Conservation (phyloP, 331 rosid genomes). For the Erythrophleum ivorense region DNA sequence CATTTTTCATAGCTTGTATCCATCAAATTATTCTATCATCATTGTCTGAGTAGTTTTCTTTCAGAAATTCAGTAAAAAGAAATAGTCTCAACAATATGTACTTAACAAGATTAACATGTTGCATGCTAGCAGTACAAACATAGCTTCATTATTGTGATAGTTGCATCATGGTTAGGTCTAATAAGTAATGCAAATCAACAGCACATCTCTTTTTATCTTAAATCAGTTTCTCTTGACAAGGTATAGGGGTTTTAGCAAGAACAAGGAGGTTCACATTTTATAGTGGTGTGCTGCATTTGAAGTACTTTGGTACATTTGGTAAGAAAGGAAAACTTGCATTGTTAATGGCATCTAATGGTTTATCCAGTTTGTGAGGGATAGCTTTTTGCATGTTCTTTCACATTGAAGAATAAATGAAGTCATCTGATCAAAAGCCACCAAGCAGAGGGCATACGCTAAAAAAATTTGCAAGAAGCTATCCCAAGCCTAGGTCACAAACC, state of each 20-base stretch:
- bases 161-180: too few relatives aligned
- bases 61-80: too few relatives aligned
- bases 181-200: too few relatives aligned
- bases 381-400: not conserved
- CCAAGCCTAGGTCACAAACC: slow-evolving; percentile 15
- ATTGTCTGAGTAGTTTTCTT: too few relatives aligned
- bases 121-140: not conserved
- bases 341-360: not conserved
- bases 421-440: slow-evolving; percentile 12
- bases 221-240: not conserved
- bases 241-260: not conserved
- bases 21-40: too few relatives aligned
- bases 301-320: not conserved
- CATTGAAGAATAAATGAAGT: not conserved
- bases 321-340: not conserved
- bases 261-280: not conserved
- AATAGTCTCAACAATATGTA: too few relatives aligned
- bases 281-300: not conserved
- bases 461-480: slow-evolving; percentile 1
- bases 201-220: too few relatives aligned
- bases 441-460: slow-evolving; percentile 10
- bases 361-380: not conserved
- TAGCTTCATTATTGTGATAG: not conserved
- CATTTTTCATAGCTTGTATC: too few relatives aligned
- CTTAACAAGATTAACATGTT: not conserved